Base-by-base conservation (phyloP, 2,329 filamentous ascomycete species). In the Epichloe amarillans region DNA sequence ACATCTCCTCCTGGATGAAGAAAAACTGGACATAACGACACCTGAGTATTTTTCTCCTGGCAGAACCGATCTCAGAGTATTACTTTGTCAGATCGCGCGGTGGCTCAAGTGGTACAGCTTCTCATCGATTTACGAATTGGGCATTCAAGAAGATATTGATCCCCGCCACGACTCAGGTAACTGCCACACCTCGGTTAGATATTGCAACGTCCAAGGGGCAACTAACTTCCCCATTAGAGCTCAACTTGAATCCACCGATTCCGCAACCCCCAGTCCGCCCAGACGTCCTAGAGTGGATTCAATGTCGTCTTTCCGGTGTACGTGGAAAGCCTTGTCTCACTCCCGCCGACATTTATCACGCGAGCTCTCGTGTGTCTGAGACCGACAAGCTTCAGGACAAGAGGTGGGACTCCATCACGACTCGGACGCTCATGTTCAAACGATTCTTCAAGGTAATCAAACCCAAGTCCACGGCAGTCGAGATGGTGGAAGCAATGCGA, bases 1-100 rank as follows among this genome's bases (percentile, higher is more conserved):
- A 12, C 93, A 98, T 67, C 72, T 97, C 3, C 71, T 95, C n/a
- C 76, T 86, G 0, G 91, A 98, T 64, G 93, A 98, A 63, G 76
- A 86, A 55, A 97, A 95, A 62, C 76, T 98, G 2, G 80, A 87
- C 54, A 77, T 83, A 4, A 71, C 74, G 54, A 66, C 66, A 0
- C 67, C 72, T 0, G 72, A 75, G 47, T 68, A 69, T 39, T 56
- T 60, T 2, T 71, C 72, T 3, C 68, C 71, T 0, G 69, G 73
- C 0, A 67, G 70, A 26, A 64, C 66, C 10, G 72, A 77, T 46
- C 60, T 97, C 21, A 79, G 80, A n/a, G 82, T 86, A 15, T 66
- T 96, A 2, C 70, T 97, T 42, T 82, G 84, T 44, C 91, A 96
- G 62, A 74, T 98, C 51, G 80, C 84, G 1, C 72, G 76, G 49